Conservation (phyloP, 208 protist genomes). For the Naegleria fowleri region DNA sequence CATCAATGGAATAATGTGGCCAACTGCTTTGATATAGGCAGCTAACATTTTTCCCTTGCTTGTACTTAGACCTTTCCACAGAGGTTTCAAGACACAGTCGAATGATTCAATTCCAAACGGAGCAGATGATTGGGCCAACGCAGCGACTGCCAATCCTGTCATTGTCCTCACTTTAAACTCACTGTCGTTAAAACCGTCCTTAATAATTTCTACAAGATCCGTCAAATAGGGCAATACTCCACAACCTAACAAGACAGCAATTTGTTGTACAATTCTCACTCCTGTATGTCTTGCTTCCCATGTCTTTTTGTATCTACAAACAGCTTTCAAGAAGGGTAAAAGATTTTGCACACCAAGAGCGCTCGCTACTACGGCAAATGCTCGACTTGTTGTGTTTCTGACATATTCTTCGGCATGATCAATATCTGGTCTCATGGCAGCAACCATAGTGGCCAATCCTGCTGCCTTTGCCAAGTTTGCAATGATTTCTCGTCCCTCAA, state of each 20-base stretch:
- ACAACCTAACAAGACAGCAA: conserved; percentile 93
- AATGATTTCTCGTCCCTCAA: conserved; percentile 98
- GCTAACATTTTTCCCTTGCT: conserved; percentile 89
- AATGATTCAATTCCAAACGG: conserved; percentile 98
- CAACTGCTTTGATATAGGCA: conserved; percentile 96
- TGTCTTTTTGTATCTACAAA: conserved; percentile 89
- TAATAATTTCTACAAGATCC: conserved; percentile 88
- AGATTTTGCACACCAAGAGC: conserved; percentile 89
- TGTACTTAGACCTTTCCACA: conserved; percentile 84
- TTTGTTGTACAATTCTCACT: conserved; percentile 92
- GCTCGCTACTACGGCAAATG: conserved; percentile 91
- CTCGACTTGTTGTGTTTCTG: conserved; percentile 94
- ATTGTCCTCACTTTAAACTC: conserved; percentile 90
- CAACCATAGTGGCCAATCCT: conserved; percentile 93
- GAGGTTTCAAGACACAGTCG: conserved; percentile 83
- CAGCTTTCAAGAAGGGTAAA: conserved; percentile 92
- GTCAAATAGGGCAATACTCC: conserved; percentile 89
- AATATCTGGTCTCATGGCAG: conserved; percentile 95
- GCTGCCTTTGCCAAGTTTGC: conserved; percentile 96
- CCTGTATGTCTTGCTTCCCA: conserved; percentile 94
- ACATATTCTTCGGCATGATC: conserved; percentile 94
- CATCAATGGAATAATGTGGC: conserved; percentile 98
- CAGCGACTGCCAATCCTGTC: conserved; percentile 86
- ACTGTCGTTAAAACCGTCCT: conserved; percentile 82
- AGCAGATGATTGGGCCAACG: conserved; percentile 88